Evolutionary conservation across 441 rosid genomes (phyloP).

Genomic region (Geranium incanum): DNA sequence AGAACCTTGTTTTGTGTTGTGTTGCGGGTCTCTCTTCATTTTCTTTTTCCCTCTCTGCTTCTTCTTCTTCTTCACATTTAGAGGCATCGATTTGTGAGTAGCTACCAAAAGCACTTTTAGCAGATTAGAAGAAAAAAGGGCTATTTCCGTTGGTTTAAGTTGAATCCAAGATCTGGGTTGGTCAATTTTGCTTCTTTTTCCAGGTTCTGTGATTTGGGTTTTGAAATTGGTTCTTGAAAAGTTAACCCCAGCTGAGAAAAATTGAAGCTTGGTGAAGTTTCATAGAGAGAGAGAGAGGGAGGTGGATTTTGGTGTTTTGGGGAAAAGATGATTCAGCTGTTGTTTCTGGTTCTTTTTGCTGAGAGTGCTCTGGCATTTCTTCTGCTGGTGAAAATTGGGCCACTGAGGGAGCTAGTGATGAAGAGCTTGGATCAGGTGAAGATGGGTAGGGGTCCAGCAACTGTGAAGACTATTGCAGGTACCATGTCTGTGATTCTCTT

Average conservation of each 20-base stretch:
- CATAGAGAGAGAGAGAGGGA: not conserved
- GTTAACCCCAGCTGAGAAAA: constrained; percentile 1
- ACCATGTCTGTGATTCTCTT: constrained; percentile 82
- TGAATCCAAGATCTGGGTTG: not conserved
- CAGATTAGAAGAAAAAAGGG: not conserved
- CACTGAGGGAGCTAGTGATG: constrained; percentile 77
- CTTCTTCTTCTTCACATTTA: not conserved
- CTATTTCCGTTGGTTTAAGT: not conserved
- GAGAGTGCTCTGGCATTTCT: constrained; percentile 68
- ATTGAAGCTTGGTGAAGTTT: constrained; percentile 10
- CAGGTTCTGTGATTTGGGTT: constrained; percentile 1
- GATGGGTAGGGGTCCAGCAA: constrained; percentile 83
- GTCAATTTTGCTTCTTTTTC: not conserved
- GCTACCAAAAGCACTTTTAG: not conserved
- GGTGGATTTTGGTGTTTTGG: constrained; percentile 3
- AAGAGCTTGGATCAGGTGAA: constrained; percentile 83
- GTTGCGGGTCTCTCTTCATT: constrained; percentile 6
- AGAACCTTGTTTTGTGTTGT: constrained; percentile 8
- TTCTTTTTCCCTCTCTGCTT: not conserved
- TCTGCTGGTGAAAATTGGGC: constrained; percentile 74
- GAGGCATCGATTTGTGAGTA: not conserved
- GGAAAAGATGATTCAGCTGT: constrained; percentile 67
- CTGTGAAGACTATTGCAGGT: constrained; percentile 77
- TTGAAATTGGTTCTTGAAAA: not conserved
- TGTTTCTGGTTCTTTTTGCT: constrained; percentile 66